A percentile compares a stretch with the other conserved stretches of the same genome.
Evolutionary conservation across 177 flowering plant genomes (phyloP).

Genomic region (Viscum album): DNA sequence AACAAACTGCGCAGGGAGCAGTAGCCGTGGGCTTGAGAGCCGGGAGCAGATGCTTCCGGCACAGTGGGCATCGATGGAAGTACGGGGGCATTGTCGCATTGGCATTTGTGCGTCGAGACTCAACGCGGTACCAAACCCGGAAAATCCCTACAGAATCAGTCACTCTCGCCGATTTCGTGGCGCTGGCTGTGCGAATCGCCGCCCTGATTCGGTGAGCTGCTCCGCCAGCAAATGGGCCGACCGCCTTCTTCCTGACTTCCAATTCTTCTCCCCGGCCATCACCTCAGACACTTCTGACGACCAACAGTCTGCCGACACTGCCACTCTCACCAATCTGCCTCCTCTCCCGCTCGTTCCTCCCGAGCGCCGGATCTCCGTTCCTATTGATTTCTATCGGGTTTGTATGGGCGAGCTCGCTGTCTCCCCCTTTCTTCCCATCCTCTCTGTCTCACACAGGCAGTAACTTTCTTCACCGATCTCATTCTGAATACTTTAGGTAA

Average conservation of each 20-base stretch:
- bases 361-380: conserved; percentile 58
- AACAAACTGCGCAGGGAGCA: too few species aligned
- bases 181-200: not conserved
- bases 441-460: not conserved
- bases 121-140: conserved; percentile 8
- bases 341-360: conserved; percentile 29
- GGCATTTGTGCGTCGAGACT: conserved; percentile 17
- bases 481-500: not conserved
- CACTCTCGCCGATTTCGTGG: conserved; percentile 6
- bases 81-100: conserved; percentile 20
- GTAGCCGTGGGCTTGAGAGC: too few species aligned
- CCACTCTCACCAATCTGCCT: conserved; percentile 19
- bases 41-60: too few species aligned
- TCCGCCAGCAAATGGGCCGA: conserved; percentile 87
- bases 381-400: conserved; percentile 68
- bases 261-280: conserved; percentile 35
- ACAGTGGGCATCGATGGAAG: conserved; percentile 30
- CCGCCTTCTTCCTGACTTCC: conserved; percentile 80
- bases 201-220: conserved; percentile 20
- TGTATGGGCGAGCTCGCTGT: not conserved
- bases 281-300: conserved; percentile 14
- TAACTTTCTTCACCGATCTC: not conserved
- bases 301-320: conserved; percentile 8
- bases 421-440: not conserved
- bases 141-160: conserved; percentile 8